Evolutionary conservation across 2,329 filamentous ascomycete species (phyloP).

Genomic region (Trichoderma atrobrunneum): DNA sequence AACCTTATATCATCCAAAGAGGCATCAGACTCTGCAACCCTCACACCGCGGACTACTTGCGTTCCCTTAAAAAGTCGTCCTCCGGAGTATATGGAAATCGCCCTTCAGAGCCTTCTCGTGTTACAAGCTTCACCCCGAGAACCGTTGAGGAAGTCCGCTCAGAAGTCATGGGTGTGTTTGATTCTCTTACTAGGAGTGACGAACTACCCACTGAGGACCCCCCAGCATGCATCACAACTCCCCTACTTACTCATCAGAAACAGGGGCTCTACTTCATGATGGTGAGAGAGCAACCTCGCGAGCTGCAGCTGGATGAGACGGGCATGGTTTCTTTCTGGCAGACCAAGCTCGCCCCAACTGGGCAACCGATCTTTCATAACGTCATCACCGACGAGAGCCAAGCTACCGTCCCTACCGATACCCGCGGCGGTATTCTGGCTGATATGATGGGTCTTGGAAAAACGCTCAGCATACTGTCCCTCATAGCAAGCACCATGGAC

Average conservation of each 20-base stretch:
- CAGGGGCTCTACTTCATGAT: slow-evolving; percentile 87
- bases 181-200: slow-evolving; percentile 73
- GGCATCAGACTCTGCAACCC: slow-evolving; percentile 76
- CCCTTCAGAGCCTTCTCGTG: slow-evolving; percentile 29
- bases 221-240: slow-evolving; percentile 58
- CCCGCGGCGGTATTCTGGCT: slow-evolving; percentile 70
- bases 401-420: slow-evolving; percentile 59
- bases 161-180: slow-evolving; percentile 84
- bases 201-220: slow-evolving; percentile 73
- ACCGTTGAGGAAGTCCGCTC: slow-evolving; percentile 83
- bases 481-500: slow-evolving; percentile 65
- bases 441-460: slow-evolving; percentile 92
- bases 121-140: slow-evolving; percentile 40
- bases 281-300: slow-evolving; percentile 66
- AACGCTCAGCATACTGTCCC: slow-evolving; percentile 78
- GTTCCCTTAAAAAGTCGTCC: slow-evolving; percentile 33
- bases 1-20: slow-evolving; percentile 62
- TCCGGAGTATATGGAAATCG: slow-evolving; percentile 28
- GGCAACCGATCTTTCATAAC: slow-evolving; percentile 69
- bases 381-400: slow-evolving; percentile 75
- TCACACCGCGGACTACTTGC: slow-evolving; percentile 55
- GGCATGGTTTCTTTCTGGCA: slow-evolving; percentile 77
- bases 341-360: slow-evolving; percentile 46
- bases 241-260: slow-evolving; percentile 80
- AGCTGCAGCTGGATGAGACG: slow-evolving; percentile 56